Conservation (phyloP, 768 basidiomycete species). For the Boletus pseudo-olivaceus region DNA sequence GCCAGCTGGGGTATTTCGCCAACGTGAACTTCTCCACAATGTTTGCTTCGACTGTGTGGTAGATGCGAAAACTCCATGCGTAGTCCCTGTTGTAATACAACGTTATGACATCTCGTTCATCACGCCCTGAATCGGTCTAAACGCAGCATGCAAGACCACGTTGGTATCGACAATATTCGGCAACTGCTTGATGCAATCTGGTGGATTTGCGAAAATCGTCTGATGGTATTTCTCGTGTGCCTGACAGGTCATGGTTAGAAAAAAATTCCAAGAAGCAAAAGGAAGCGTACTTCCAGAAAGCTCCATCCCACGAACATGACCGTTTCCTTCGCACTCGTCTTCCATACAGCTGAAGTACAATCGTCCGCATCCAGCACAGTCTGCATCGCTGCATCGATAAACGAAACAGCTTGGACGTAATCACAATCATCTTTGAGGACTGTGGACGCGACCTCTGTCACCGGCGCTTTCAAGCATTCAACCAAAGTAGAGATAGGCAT, state of each 20-base stretch:
- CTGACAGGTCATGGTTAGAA: neutral
- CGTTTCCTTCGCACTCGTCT: neutral
- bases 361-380: neutral
- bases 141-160: neutral
- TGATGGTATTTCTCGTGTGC: neutral
- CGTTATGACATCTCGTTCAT: neutral
- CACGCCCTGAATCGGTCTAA: neutral
- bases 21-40: no score
- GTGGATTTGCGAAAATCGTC: neutral
- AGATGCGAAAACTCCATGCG: neutral
- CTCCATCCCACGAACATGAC: neutral
- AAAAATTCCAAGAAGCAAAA: neutral
- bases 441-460: neutral
- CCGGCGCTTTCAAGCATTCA: constrained; percentile 1
- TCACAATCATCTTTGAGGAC: neutral
- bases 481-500: neutral
- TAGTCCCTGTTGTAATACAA: neutral
- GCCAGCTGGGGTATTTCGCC: no score
- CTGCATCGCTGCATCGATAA: constrained; percentile 1
- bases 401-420: neutral
- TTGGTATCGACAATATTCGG: neutral
- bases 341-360: neutral
- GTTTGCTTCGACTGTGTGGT: neutral
- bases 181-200: neutral
- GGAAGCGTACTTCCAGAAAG: neutral